Conservation (phyloP, 805 yeast genomes). For the Kregervanrija delftensis region DNA sequence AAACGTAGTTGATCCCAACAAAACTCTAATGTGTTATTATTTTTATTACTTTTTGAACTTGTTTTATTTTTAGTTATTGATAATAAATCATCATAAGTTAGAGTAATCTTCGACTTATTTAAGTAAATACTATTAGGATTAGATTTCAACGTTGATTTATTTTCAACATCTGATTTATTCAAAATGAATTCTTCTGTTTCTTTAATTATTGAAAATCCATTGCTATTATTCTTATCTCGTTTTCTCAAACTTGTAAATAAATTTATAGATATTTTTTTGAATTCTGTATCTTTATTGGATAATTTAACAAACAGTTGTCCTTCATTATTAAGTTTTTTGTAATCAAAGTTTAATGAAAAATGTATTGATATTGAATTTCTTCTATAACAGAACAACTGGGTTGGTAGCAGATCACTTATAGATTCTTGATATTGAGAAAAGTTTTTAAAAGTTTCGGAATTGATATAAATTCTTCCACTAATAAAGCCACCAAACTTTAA, state of each 20-base stretch:
- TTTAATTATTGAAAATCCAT: background rate
- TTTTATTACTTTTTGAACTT: background rate
- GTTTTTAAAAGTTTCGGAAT: conserved; percentile 3
- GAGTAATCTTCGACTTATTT: too few relatives aligned
- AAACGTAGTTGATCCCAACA: conserved; percentile 27
- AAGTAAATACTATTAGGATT: too few relatives aligned
- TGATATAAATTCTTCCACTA: conserved; percentile 6
- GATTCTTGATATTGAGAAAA: too few relatives aligned
- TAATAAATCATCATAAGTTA: background rate
- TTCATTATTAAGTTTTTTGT: background rate
- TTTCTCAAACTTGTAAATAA: conserved; percentile 1
- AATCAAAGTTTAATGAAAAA: background rate
- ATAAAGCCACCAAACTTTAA: background rate
- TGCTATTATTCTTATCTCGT: background rate
- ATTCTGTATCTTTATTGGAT: background rate
- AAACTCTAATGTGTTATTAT: conserved; percentile 1
- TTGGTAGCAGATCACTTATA: background rate
- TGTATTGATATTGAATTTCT: conserved; percentile 7
- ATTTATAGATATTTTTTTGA: background rate
- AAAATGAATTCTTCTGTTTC: conserved; percentile 2
- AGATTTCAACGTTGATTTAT: background rate
- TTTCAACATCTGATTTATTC: background rate
- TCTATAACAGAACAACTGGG: conserved; percentile 8
- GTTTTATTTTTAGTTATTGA: background rate
- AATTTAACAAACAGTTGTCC: background rate